phyloP scores from a whole-genome alignment of 345 rosid species.

The Heritiera fomes region DNA sequence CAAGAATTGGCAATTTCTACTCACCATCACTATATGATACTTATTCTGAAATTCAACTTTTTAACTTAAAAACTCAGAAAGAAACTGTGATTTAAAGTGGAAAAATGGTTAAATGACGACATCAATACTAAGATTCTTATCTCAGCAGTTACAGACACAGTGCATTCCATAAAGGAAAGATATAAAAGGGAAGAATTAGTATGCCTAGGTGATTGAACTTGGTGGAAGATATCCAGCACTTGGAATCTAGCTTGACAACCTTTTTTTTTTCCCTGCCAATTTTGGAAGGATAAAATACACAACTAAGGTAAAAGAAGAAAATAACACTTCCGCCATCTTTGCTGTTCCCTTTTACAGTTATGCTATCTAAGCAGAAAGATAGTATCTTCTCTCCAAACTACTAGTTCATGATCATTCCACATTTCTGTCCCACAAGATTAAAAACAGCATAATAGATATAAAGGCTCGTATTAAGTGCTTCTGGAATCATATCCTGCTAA shows the following conservation, averaged over 20 bases:
- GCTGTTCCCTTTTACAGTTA: background rate
- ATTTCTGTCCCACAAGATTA: background rate
- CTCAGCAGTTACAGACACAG: background rate
- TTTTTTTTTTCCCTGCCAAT: background rate
- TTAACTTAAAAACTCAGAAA: background rate
- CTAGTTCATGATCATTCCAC: background rate
- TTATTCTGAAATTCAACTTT: background rate
- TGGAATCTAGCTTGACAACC: background rate
- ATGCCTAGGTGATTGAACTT: background rate
- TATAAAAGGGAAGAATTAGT: background rate
- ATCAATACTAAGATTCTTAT: background rate
- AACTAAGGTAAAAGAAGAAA: background rate
- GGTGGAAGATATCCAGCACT: background rate
- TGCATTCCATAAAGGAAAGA: background rate
- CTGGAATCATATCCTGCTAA: background rate
- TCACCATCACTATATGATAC: background rate
- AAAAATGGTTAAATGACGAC: background rate
- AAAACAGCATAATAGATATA: background rate
- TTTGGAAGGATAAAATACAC: background rate
- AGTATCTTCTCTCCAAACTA: background rate
- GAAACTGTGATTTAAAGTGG: background rate
- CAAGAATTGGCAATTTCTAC: background rate
- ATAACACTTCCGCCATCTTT: background rate
- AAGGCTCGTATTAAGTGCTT: constrained; percentile 1
- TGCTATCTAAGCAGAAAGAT: background rate